Conservation (phyloP, 1,284 basidiomycete genomes). For the Entoloma clypeatum region DNA sequence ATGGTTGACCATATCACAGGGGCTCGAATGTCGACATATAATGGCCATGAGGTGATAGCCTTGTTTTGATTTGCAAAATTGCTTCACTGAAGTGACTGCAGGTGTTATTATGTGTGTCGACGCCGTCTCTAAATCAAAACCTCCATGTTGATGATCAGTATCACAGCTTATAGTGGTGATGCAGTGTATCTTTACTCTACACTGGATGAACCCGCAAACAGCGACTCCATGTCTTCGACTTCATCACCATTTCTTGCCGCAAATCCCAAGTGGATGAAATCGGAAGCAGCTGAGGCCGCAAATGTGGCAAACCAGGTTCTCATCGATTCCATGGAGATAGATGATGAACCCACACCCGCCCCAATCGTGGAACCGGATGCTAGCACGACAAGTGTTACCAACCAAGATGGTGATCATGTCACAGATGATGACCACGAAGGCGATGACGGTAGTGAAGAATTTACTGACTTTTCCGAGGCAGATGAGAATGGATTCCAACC, state of each 20-base stretch:
- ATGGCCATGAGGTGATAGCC: conserved; percentile 78
- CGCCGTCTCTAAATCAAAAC: background rate
- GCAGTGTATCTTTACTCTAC: conserved; percentile 82
- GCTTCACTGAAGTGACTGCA: conserved; percentile 22
- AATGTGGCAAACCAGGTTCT: conserved; percentile 3
- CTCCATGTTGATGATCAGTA: background rate
- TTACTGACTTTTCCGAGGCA: conserved; percentile 25
- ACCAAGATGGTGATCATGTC: conserved; percentile 21
- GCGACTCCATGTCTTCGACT: conserved; percentile 17
- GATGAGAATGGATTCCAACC: conserved; percentile 28
- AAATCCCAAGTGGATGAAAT: conserved; percentile 22
- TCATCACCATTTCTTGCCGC: conserved; percentile 22
- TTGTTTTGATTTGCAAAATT: conserved; percentile 8
- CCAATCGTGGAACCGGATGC: background rate
- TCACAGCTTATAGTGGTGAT: conserved; percentile 72
- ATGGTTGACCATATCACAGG: conserved; percentile 73
- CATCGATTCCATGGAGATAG: conserved; percentile 13
- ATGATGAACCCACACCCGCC: conserved; percentile 11
- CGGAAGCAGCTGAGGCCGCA: conserved; percentile 2
- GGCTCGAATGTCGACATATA: conserved; percentile 68
- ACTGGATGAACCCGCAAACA: conserved; percentile 53
- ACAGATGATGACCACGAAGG: conserved; percentile 25
- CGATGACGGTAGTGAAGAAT: conserved; percentile 26
- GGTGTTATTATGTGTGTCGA: conserved; percentile 52
- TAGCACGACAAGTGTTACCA: conserved; percentile 8